Evolutionary conservation across 305 asterid species (phyloP).

Genomic region (Fraxinus sp.): DNA sequence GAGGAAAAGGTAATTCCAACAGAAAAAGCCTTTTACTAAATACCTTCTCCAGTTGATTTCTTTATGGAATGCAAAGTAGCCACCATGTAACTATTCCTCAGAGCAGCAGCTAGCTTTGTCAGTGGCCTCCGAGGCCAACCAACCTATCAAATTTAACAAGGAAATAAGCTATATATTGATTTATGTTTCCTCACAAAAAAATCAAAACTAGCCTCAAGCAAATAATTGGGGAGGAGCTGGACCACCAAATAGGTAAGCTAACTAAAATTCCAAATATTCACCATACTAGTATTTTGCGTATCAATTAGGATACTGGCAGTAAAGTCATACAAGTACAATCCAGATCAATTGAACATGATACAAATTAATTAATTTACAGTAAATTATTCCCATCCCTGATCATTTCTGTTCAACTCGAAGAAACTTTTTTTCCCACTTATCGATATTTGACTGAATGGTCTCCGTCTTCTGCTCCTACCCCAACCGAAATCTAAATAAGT

Average conservation of each 20-base stretch:
- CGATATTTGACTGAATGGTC: background rate
- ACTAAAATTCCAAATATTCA: background rate
- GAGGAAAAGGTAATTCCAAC: conserved; percentile 13
- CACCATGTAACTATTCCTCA: conserved; percentile 90
- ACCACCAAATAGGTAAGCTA: background rate
- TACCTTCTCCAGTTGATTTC: conserved; percentile 73
- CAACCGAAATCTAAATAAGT: background rate
- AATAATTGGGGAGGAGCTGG: background rate
- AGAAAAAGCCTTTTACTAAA: conserved; percentile 22
- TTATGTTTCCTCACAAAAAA: background rate
- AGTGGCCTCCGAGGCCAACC: conserved; percentile 99
- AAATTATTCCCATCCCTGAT: background rate
- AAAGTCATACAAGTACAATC: background rate
- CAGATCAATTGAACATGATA: background rate
- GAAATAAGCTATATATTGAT: background rate
- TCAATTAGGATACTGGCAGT: background rate
- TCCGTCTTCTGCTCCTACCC: background rate
- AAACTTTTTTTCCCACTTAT: background rate
- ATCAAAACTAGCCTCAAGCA: background rate
- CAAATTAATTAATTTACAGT: background rate
- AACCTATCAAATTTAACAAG: conserved; percentile 53
- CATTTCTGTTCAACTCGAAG: background rate
- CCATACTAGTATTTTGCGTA: background rate
- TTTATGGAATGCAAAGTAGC: conserved; percentile 71
- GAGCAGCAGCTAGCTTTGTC: conserved; percentile 85